A percentile compares a stretch with the other conserved stretches of the same genome.
Evolutionary conservation across 73 alveolate species (phyloP).

Genomic region (Symbiodinium natans): DNA sequence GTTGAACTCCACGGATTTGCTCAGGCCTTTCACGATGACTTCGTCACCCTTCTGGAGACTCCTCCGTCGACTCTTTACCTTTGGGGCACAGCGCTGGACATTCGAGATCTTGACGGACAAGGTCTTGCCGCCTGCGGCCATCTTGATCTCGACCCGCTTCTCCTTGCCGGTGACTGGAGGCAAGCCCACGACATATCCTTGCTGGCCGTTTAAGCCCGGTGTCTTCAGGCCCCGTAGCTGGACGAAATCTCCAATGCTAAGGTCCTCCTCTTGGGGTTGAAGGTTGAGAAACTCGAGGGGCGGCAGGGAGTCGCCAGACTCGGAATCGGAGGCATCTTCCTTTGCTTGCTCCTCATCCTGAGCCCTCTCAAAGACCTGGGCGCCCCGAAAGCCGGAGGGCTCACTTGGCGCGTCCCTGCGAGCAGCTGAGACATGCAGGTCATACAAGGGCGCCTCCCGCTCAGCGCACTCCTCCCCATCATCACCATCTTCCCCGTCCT

Average conservation of each 20-base stretch:
- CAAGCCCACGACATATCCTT: slow-evolving; percentile 35
- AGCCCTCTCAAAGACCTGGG: too few species aligned
- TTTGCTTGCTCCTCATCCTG: background rate
- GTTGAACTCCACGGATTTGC: slow-evolving; percentile 50
- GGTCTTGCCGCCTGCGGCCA: slow-evolving; percentile 21
- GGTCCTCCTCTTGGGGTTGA: background rate
- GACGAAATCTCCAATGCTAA: slow-evolving; percentile 33
- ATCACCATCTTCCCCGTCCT: too few species aligned
- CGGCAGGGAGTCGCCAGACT: slow-evolving; percentile 67
- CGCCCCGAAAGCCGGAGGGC: too few species aligned
- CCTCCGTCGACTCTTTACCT: background rate
- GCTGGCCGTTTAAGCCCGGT: slow-evolving; percentile 12
- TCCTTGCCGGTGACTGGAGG: background rate
- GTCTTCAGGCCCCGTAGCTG: slow-evolving; percentile 1
- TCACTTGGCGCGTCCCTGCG: too few species aligned
- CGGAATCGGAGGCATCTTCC: background rate
- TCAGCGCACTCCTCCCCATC: too few species aligned
- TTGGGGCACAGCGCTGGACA: slow-evolving; percentile 14
- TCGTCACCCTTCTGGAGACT: slow-evolving; percentile 60
- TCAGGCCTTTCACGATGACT: slow-evolving; percentile 33
- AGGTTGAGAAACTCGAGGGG: slow-evolving; percentile 35
- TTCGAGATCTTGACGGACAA: slow-evolving; percentile 42
- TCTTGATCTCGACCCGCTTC: slow-evolving; percentile 10
- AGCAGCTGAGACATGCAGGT: background rate
- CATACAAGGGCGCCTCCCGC: background rate